These are phyloP conservation scores for Citrus sinensis DNA, from an alignment of 345 rosid species.

Conservation along the genomic window DNA sequence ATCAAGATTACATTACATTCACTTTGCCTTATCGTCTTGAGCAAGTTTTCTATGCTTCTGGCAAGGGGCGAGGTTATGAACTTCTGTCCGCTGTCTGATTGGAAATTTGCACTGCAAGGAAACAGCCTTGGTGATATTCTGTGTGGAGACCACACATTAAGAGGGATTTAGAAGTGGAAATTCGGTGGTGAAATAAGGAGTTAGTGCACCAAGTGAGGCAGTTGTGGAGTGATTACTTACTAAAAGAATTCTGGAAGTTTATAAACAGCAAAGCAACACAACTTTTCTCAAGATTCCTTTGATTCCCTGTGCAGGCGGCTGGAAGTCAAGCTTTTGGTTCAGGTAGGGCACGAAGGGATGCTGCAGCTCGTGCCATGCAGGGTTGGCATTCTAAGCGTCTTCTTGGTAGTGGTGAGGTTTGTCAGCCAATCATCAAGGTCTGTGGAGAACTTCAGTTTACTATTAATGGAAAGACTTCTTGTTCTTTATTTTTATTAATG, in stretches of 20 bases:
- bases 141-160: neutral
- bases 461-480: neutral
- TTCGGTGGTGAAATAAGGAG: neutral
- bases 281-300: neutral
- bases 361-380: constrained; percentile 77
- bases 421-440: constrained; percentile 44
- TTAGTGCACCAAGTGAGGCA: neutral
- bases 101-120: neutral
- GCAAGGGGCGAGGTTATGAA: neutral
- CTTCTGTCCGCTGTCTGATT: neutral
- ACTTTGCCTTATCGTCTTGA: neutral
- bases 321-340: constrained; percentile 42
- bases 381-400: constrained; percentile 68
- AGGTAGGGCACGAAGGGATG: constrained; percentile 63
- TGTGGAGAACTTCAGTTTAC: constrained; percentile 12
- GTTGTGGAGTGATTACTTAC: neutral
- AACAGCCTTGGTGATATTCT: neutral
- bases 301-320: constrained; percentile 31
- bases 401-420: constrained; percentile 57
- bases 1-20: neutral
- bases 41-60: neutral
- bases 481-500: neutral
- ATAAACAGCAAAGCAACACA: neutral
- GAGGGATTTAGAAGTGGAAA: neutral
- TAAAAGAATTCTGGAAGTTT: neutral